A percentile compares a stretch with the other conserved stretches of the same genome.
Evolutionary conservation across 495 filamentous ascomycete species (phyloP).

Genomic region (Neurospora pannonica): DNA sequence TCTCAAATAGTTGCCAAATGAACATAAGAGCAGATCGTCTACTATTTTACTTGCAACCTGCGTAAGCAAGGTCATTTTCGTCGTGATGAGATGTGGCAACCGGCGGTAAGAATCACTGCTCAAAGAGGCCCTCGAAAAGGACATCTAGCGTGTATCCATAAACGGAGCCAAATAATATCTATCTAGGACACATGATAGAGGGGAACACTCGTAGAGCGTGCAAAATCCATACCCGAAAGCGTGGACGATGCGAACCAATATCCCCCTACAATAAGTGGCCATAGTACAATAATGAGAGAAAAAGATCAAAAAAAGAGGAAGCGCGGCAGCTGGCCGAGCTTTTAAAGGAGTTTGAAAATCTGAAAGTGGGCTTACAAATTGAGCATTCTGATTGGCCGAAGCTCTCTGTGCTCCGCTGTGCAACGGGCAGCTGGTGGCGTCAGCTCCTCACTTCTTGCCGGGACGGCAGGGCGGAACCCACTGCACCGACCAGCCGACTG

Average conservation of each 20-base stretch:
- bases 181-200: constrained; percentile 56
- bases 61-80: background rate
- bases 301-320: constrained; percentile 22
- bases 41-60: background rate
- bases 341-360: constrained; percentile 8
- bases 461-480: background rate
- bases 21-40: background rate
- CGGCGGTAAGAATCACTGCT: constrained; percentile 52
- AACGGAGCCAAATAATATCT: constrained; percentile 40
- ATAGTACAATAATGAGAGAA: constrained; percentile 47
- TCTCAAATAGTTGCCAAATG: background rate
- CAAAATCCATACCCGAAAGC: constrained; percentile 2
- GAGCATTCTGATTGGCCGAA: constrained; percentile 16
- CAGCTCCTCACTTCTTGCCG: background rate
- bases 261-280: constrained; percentile 87
- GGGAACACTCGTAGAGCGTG: constrained; percentile 37
- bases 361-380: constrained; percentile 15
- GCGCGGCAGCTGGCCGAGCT: constrained; percentile 4
- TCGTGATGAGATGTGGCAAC: constrained; percentile 39
- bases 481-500: background rate
- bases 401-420: background rate
- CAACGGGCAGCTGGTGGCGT: background rate
- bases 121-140: constrained; percentile 31
- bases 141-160: constrained; percentile 51
- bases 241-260: constrained; percentile 18